These are phyloP conservation scores for Aspergillus coremiiformis DNA, from an alignment of 495 filamentous ascomycete genomes.

Conservation along the genomic window DNA sequence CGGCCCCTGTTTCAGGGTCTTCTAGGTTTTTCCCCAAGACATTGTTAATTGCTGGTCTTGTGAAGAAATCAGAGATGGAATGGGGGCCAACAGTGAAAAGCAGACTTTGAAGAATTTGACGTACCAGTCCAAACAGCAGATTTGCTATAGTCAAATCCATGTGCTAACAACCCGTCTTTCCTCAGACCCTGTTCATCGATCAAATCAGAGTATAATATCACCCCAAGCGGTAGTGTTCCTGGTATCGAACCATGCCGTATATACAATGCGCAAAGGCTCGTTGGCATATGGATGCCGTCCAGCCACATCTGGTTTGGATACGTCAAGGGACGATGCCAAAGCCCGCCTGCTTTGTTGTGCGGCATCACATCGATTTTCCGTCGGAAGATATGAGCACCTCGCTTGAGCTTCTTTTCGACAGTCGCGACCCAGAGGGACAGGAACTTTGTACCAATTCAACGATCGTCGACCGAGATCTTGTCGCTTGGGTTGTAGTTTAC, in stretches of 20 bases:
- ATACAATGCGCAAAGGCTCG: conserved; percentile 12
- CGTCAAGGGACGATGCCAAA: conserved; percentile 13
- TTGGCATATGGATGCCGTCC: conserved; percentile 15
- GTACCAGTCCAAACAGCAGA: conserved; percentile 12
- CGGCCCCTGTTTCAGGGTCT: conserved; percentile 12
- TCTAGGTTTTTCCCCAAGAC: not conserved
- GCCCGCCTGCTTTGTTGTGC: conserved; percentile 9
- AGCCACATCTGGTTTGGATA: conserved; percentile 18
- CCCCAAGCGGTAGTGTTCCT: conserved; percentile 11
- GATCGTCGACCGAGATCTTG: conserved; percentile 10
- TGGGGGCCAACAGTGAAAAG: not conserved
- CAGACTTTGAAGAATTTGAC: not conserved
- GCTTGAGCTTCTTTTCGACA: conserved; percentile 12
- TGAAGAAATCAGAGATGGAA: no score
- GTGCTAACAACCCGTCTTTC: conserved; percentile 4
- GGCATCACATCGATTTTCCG: conserved; percentile 10
- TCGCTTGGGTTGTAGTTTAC: conserved; percentile 3
- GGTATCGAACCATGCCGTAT: conserved; percentile 10
- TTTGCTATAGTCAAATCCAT: conserved; percentile 7
- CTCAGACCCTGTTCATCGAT: conserved; percentile 11
- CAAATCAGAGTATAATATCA: conserved; percentile 13
- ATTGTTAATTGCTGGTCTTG: no score
- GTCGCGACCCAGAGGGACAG: conserved; percentile 9
- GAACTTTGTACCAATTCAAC: conserved; percentile 10
- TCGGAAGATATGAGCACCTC: conserved; percentile 7